Evolutionary conservation across 129 eudicot genomes (phyloP).

Genomic region (Lactuca sativa): DNA sequence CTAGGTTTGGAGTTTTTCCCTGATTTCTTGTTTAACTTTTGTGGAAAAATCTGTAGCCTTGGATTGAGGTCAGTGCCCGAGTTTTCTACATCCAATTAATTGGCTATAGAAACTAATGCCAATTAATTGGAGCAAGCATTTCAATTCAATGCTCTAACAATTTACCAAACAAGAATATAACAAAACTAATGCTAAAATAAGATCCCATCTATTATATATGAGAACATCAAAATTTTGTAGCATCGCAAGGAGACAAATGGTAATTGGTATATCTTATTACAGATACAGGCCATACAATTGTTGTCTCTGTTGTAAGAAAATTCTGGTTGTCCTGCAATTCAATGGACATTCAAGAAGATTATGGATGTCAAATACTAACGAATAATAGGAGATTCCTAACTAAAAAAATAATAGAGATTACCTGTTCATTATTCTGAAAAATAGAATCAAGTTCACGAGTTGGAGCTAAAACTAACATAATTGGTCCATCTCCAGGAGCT

Average conservation of each 20-base stretch:
- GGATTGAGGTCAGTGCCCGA: conserved; percentile 90
- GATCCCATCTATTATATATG: background rate
- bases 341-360: no score
- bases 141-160: no score
- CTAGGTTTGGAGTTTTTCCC: conserved; percentile 34
- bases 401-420: no score
- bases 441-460: no score
- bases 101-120: no score
- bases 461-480: no score
- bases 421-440: no score
- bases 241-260: conserved; percentile 8
- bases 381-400: no score
- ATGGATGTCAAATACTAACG: no score
- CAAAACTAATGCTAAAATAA: background rate
- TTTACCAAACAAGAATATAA: background rate
- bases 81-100: conserved; percentile 75
- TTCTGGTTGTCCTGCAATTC: no score
- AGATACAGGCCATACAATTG: conserved; percentile 87
- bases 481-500: no score
- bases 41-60: conserved; percentile 88
- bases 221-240: background rate
- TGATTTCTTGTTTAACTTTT: conserved; percentile 50
- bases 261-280: conserved; percentile 27
- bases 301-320: conserved; percentile 87
- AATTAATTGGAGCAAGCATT: no score